These are phyloP conservation scores for Aspergillus alliaceus DNA, from an alignment of 2,329 filamentous ascomycete species.

Conservation along the genomic window DNA sequence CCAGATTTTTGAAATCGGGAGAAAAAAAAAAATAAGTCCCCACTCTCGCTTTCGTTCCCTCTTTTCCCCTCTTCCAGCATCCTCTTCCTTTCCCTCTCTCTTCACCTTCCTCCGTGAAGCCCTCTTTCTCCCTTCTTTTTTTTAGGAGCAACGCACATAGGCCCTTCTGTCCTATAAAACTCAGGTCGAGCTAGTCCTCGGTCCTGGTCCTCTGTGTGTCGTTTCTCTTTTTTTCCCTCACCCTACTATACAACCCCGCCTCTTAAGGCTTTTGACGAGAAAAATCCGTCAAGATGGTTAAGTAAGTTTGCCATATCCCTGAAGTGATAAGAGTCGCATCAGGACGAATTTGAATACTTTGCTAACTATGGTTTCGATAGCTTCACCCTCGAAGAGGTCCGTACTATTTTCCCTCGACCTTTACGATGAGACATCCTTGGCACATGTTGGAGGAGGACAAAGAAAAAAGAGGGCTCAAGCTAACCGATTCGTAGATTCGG, in stretches of 20 bases:
- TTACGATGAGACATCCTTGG: not conserved
- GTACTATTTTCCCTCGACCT: slow-evolving; percentile 29
- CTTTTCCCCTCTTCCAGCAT: slow-evolving; percentile 23
- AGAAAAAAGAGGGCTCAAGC: not conserved
- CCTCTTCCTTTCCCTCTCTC: slow-evolving; percentile 28
- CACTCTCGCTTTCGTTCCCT: slow-evolving; percentile 25
- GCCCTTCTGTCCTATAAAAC: slow-evolving; percentile 30
- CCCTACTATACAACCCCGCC: slow-evolving; percentile 38
- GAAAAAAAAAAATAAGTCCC: slow-evolving; percentile 24
- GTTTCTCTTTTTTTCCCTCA: slow-evolving; percentile 30
- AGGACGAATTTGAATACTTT: not conserved
- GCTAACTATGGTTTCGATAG: slow-evolving; percentile 53
- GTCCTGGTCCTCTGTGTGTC: slow-evolving; percentile 43
- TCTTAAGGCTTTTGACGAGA: slow-evolving; percentile 38
- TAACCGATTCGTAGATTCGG: slow-evolving; percentile 41
- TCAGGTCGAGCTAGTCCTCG: slow-evolving; percentile 47
- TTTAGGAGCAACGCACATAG: slow-evolving; percentile 41
- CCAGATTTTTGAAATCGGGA: not conserved
- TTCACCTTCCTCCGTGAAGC: slow-evolving; percentile 30
- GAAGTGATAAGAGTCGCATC: too few species aligned
- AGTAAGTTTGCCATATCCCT: slow-evolving; percentile 66
- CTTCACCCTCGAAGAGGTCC: slow-evolving; percentile 94
- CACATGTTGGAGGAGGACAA: not conserved
- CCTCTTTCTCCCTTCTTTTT: slow-evolving; percentile 27
- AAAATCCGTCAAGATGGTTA: slow-evolving; percentile 95